phyloP scores from a whole-genome alignment of 805 yeast genomes.

The Zygosaccharomyces lentus region DNA sequence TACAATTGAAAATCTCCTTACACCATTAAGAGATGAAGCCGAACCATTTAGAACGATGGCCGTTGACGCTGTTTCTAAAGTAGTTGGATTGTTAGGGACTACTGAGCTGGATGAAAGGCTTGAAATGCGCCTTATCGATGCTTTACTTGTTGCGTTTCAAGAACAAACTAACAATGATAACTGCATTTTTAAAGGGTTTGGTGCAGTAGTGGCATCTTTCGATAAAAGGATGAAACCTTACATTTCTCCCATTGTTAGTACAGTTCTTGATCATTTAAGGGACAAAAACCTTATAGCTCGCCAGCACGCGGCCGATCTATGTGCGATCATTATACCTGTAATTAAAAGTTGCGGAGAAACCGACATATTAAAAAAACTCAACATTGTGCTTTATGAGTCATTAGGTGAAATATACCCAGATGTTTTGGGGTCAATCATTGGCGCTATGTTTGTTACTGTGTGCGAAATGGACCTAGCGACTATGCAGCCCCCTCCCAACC shows the following conservation, averaged over 20 bases:
- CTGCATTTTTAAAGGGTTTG: conserved; percentile 58
- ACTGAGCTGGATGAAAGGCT: conserved; percentile 58
- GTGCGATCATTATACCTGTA: conserved; percentile 61
- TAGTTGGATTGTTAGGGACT: conserved; percentile 48
- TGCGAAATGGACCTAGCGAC: conserved; percentile 52
- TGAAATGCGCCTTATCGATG: conserved; percentile 72
- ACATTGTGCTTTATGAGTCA: conserved; percentile 79
- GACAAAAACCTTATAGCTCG: conserved; percentile 69
- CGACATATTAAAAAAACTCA: conserved; percentile 59
- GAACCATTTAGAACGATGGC: conserved; percentile 79
- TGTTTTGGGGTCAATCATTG: conserved; percentile 79
- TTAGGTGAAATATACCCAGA: conserved; percentile 94
- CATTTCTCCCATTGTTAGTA: conserved; percentile 64
- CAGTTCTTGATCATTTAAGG: conserved; percentile 66
- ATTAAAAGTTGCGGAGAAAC: conserved; percentile 62
- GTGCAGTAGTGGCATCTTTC: conserved; percentile 56
- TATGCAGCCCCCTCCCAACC: conserved; percentile 77
- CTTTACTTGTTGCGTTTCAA: conserved; percentile 73
- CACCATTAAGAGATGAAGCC: conserved; percentile 71
- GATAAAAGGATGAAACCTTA: conserved; percentile 67
- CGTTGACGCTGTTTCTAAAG: conserved; percentile 59
- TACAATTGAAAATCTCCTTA: conserved; percentile 53
- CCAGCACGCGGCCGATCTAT: conserved; percentile 78
- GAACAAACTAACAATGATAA: conserved; percentile 61
- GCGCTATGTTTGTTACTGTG: conserved; percentile 64